phyloP scores from a whole-genome alignment of 768 basidiomycete genomes.

The Lactarius deliciosus region DNA sequence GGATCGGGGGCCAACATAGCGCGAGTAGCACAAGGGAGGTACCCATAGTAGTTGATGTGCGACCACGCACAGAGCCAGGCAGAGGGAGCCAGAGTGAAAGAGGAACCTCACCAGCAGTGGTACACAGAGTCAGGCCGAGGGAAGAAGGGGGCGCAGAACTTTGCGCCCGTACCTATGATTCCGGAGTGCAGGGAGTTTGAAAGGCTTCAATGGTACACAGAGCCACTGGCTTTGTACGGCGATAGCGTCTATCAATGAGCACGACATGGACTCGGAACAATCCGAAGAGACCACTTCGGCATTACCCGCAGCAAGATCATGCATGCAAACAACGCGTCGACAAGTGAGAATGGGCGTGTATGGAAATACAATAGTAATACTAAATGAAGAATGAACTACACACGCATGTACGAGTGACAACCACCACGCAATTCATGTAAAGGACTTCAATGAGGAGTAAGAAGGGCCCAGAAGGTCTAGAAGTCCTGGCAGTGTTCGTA shows the following conservation, averaged over 20 bases:
- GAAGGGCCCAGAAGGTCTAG: background rate
- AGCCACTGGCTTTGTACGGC: too few relatives aligned
- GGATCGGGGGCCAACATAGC: background rate
- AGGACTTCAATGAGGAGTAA: background rate
- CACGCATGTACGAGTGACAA: background rate
- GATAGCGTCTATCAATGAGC: too few relatives aligned
- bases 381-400: background rate
- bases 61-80: background rate
- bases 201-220: too few relatives aligned
- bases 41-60: background rate
- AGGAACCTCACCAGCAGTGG: background rate
- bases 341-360: background rate
- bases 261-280: too few relatives aligned
- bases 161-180: background rate
- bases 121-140: background rate
- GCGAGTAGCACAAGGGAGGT: background rate
- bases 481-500: background rate
- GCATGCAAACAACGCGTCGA: background rate
- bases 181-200: background rate
- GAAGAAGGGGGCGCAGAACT: background rate
- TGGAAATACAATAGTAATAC: constrained; percentile 10
- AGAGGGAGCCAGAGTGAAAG: background rate
- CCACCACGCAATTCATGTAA: constrained; percentile 7
- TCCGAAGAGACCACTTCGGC: background rate
- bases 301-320: background rate